Evolutionary conservation across 2,329 filamentous ascomycete species (phyloP).

Genomic region (Rhexocercosporidium sp.): DNA sequence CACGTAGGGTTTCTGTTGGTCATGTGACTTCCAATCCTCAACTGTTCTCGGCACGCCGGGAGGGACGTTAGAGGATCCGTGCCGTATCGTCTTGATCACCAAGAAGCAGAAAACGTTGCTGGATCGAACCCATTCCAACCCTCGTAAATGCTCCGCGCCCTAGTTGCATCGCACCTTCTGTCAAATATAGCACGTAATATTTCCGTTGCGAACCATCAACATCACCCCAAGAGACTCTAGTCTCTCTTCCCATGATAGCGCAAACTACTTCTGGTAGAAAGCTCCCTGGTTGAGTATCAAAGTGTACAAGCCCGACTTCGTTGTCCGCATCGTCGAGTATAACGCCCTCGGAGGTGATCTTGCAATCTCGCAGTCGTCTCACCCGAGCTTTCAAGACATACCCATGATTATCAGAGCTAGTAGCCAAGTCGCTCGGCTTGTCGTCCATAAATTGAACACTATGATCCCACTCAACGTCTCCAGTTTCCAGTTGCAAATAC

Average conservation of each 20-base stretch:
- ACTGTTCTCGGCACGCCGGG: too few relatives aligned
- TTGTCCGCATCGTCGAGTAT: constrained; percentile 7
- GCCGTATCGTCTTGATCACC: constrained; percentile 7
- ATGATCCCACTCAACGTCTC: neutral
- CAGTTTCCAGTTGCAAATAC: neutral
- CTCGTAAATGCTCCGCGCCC: constrained; percentile 13
- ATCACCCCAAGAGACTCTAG: neutral
- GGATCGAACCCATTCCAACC: constrained; percentile 19
- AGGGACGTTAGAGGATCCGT: too few relatives aligned
- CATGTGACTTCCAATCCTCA: too few relatives aligned
- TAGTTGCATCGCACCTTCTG: neutral
- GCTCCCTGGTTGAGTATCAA: neutral
- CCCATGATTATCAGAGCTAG: neutral
- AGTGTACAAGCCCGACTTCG: constrained; percentile 5
- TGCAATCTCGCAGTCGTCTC: constrained; percentile 15
- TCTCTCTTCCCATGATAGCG: neutral
- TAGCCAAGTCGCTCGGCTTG: neutral
- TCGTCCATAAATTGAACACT: constrained; percentile 8
- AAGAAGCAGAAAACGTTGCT: constrained; percentile 15
- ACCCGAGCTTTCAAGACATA: constrained; percentile 16
- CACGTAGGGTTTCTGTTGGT: too few relatives aligned
- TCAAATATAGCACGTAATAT: neutral
- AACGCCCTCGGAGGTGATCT: constrained; percentile 15
- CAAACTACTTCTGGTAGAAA: neutral
- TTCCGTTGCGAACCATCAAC: neutral